Percentiles rank a stretch among this genome's conserved stretches.
phyloP scores from a whole-genome alignment of 495 filamentous ascomycete species.

The Beverwykella pulmonaria region DNA sequence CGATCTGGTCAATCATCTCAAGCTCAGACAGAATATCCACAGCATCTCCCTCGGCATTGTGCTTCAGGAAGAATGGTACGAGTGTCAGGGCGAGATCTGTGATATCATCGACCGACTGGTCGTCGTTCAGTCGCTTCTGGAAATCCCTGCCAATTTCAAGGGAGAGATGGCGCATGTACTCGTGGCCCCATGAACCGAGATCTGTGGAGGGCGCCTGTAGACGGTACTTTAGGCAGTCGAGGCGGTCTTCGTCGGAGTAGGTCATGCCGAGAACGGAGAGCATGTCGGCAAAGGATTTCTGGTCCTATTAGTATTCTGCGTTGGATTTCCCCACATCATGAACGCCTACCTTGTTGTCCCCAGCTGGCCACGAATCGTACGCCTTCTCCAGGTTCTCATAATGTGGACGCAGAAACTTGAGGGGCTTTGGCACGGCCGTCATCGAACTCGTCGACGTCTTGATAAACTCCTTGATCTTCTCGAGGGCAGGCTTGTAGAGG shows the following conservation, averaged over 20 bases:
- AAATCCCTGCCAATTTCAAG: slow-evolving; percentile 96
- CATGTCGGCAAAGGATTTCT: slow-evolving; percentile 88
- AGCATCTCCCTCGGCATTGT: slow-evolving; percentile 97
- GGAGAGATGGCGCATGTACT: slow-evolving; percentile 95
- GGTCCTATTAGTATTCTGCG: slow-evolving; percentile 4
- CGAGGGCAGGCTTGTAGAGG: slow-evolving; percentile 88
- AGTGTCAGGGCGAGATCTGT: slow-evolving; percentile 78
- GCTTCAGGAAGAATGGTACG: slow-evolving; percentile 92
- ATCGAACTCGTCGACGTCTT: slow-evolving; percentile 99
- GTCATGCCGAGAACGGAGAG: slow-evolving; percentile 99
- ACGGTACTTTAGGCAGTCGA: slow-evolving; percentile 94
- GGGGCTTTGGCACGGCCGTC: slow-evolving; percentile 96
- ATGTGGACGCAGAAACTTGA: slow-evolving; percentile 96
- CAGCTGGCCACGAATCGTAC: slow-evolving; percentile 84
- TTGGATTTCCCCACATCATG: background rate
- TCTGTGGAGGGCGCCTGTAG: slow-evolving; percentile 87
- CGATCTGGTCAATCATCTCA: slow-evolving; percentile 93
- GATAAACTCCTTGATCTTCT: slow-evolving; percentile 95
- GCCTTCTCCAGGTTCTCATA: slow-evolving; percentile 82
- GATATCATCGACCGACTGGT: slow-evolving; percentile 70
- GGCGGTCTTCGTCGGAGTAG: slow-evolving; percentile 91
- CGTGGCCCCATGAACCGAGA: slow-evolving; percentile 96
- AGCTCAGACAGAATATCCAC: slow-evolving; percentile 96
- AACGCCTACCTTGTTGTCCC: slow-evolving; percentile 70
- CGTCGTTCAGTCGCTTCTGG: slow-evolving; percentile 71